Base-by-base conservation (phyloP, 1,139 yeast species). In the Saccharomycopsis hybrid region DNA sequence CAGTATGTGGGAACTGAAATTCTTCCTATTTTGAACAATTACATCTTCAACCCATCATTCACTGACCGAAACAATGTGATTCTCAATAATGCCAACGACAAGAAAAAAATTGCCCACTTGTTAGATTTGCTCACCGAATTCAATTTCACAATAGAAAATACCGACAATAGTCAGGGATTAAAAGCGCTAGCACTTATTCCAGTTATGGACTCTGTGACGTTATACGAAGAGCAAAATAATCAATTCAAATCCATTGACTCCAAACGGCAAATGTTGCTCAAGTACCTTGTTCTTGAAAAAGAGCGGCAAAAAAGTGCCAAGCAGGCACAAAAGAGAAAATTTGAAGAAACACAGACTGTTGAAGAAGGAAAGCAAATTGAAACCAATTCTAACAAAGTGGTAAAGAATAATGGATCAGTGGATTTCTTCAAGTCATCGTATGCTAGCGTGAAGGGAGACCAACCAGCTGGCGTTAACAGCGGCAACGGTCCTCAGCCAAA, bases 1-100 rank as follows among this genome's bases (percentile, higher is more conserved):
- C 33, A 45, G 5, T 36, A 36, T 28, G 37, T 42, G 3, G 45
- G 44, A 27, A 43, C 37, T 3, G 70, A 68, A 56, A 58, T 76
- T 57, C 55, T 82, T 24, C 85, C 85, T 1, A 68, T 69, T 48
- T 49, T 45, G 44, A 51, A 51, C 41, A 53, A 53, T 41, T 53
- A 35, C 36, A 48, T 53, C 24, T 48, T 53, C 33, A 48, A 45
- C 41, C 54, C 55, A 5, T 4, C n/a, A 11, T 39, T 48, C 29
- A 24, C 13, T 11, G 41, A 41, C 27, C 28, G 39, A n/a, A 46
- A 38, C 25, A 46, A 43, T 9, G 45, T 41, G 18, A 38, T 41
- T 11, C 27, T 48, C 11, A 24, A 30, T 36, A 49, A 38, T 40
- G 8, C 27, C 4, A 35, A 41, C 3, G 47, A 50, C 11, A 36